Base-by-base conservation (phyloP, 1,284 basidiomycete genomes). In the Ceraceosorus guamensis region DNA sequence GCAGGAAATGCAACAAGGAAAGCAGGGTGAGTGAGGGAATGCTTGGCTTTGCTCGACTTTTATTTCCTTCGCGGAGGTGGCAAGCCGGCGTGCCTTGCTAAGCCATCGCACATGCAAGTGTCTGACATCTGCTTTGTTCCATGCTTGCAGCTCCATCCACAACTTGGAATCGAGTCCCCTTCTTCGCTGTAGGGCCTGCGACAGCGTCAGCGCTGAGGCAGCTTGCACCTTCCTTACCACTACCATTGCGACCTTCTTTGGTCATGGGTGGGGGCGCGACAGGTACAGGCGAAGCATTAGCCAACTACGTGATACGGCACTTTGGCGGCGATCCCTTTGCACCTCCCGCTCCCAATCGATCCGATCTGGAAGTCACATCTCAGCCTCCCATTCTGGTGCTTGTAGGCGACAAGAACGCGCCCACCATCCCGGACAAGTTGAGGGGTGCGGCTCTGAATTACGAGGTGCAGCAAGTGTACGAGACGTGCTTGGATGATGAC, bases 121-220 rank as follows among this genome's bases (percentile, higher is more conserved):
- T n/a, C n/a, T n/a, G n/a, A n/a, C n/a, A n/a, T n/a, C n/a, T n/a
- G n/a, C n/a, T n/a, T n/a, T n/a, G n/a, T n/a, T n/a, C n/a, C n/a
- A 8, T 14, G 2, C 6, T 31, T 65, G 70, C 45, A 46, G 69
- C 11, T 66, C 70, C 14, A 63, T 65, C 14, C 62, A 71, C 43
- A 65, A 66, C 2, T 68, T 67, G 60, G 60, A 57, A 32, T 57
- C 63, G 34, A 64, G 66, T 13, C 59, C 71, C 71, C 14, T 70
- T 71, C 65, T 75, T 72, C 52, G 68, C 66, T n/a, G 69, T 73
- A 2, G 72, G 72, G 0, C 72, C 69, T 2, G 68, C 72, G 0
- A 75, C 72, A 11, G 57, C 59, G 8, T 65, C 64, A 4, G 61
- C 63, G 0, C 52, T 75, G 1, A 56, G 56, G 5, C 50, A 57